phyloP scores from a whole-genome alignment of 1,284 basidiomycete genomes.

The Malassezia arunalokei region DNA sequence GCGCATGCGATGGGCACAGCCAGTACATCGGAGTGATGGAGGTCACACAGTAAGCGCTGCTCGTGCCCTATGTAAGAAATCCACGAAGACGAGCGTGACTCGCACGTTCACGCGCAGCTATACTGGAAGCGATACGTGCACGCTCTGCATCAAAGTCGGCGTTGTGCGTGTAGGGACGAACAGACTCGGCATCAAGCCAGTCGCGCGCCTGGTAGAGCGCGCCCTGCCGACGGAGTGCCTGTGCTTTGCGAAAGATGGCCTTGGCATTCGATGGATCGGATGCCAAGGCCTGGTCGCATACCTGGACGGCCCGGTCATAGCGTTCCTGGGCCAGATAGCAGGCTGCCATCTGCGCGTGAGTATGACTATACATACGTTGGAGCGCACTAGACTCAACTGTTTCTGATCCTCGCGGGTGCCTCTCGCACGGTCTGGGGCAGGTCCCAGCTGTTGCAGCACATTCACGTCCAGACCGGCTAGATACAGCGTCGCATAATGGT shows the following conservation, averaged over 20 bases:
- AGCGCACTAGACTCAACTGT: constrained; percentile 12
- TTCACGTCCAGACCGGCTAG: constrained; percentile 12
- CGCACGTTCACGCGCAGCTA: constrained; percentile 1
- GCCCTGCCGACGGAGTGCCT: constrained; percentile 10
- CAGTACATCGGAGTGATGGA: constrained; percentile 6
- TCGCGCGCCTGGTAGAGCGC: constrained; percentile 2
- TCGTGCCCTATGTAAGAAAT: constrained; percentile 1
- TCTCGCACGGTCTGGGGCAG: neutral
- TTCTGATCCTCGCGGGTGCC: neutral
- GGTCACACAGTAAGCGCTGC: neutral
- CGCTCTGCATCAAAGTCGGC: constrained; percentile 1
- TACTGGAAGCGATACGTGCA: neutral
- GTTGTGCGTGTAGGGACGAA: neutral
- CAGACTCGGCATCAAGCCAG: constrained; percentile 1
- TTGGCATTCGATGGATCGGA: constrained; percentile 12
- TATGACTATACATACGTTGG: constrained; percentile 9
- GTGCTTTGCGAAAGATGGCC: constrained; percentile 14
- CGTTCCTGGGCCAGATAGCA: constrained; percentile 13
- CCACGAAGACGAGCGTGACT: constrained; percentile 5
- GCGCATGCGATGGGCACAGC: constrained; percentile 4
- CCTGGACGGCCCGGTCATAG: constrained; percentile 11
- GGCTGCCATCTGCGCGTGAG: constrained; percentile 16
- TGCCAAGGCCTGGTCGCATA: constrained; percentile 7
- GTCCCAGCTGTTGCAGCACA: neutral
- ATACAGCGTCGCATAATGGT: constrained; percentile 13